phyloP scores from a whole-genome alignment of 1,284 basidiomycete species.

The Ustilago trichophora region DNA sequence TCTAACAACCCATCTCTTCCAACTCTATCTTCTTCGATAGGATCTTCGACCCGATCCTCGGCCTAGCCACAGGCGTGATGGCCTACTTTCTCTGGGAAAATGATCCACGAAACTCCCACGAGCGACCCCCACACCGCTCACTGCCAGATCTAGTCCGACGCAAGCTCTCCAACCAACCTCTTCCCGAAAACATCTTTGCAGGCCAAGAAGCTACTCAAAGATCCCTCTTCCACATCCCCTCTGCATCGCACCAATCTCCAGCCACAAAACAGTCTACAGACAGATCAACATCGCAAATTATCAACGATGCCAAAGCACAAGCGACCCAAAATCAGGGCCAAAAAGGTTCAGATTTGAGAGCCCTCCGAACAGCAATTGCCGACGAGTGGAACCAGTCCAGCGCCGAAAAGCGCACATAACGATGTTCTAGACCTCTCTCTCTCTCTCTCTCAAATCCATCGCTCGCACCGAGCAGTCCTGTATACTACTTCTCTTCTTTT shows the following conservation, averaged over 20 bases:
- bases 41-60: constrained; percentile 58
- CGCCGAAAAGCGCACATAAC: constrained; percentile 8
- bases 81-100: constrained; percentile 64
- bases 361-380: constrained; percentile 24
- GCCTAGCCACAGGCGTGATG: constrained; percentile 57
- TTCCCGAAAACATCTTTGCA: constrained; percentile 21
- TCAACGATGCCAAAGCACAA: constrained; percentile 11
- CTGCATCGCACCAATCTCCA: constrained; percentile 13
- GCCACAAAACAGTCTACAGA: background rate
- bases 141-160: constrained; percentile 51
- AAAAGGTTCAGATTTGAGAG: constrained; percentile 21
- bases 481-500: background rate
- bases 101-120: constrained; percentile 52
- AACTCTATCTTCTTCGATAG: constrained; percentile 7
- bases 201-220: constrained; percentile 23
- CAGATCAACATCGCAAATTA: constrained; percentile 22
- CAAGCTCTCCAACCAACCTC: constrained; percentile 22
- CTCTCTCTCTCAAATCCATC: too few species aligned
- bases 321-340: constrained; percentile 19
- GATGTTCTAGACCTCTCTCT: too few species aligned
- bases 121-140: constrained; percentile 48
- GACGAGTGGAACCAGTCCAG: constrained; percentile 34
- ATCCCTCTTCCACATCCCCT: constrained; percentile 40
- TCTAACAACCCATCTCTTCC: background rate
- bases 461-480: background rate